Percentiles rank a stretch among this genome's conserved stretches.
Conservation (phyloP, 768 basidiomycete genomes). For the Amanita inopinata region DNA sequence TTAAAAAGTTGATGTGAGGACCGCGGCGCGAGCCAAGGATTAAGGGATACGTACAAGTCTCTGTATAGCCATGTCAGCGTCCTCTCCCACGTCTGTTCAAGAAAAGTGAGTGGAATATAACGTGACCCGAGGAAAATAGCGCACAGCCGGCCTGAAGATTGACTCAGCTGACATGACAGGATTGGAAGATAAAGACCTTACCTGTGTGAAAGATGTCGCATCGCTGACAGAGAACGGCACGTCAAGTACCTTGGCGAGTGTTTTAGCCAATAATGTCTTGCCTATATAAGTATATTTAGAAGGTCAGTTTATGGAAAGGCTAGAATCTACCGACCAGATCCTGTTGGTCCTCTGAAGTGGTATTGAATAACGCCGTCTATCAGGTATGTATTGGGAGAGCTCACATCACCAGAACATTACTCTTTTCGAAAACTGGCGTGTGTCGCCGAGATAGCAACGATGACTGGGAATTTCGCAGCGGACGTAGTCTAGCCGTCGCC, state of each 20-base stretch:
- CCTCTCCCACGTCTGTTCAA: conserved; percentile 83
- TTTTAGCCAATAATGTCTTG: conserved; percentile 86
- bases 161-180: conserved; percentile 12
- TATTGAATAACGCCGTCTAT: conserved; percentile 4
- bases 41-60: conserved; percentile 47
- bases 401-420: conserved; percentile 88
- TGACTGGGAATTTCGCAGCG: conserved; percentile 34
- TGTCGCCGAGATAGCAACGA: conserved; percentile 33
- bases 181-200: conserved; percentile 17
- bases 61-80: conserved; percentile 88
- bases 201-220: conserved; percentile 91
- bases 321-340: conserved; percentile 47
- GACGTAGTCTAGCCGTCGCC: conserved; percentile 51
- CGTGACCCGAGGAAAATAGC: conserved; percentile 18
- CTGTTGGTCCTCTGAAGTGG: conserved; percentile 63
- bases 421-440: conserved; percentile 78
- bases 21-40: neutral
- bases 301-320: neutral
- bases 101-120: conserved; percentile 9
- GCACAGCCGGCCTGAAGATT: conserved; percentile 56
- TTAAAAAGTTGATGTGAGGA: no score
- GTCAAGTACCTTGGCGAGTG: conserved; percentile 83
- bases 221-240: conserved; percentile 93
- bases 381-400: conserved; percentile 15
- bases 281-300: conserved; percentile 29